Evolutionary conservation across 2,329 filamentous ascomycete genomes (phyloP), one percentile per base, ranked within the genome.

Genomic region (Phialophora chinensis): DNA sequence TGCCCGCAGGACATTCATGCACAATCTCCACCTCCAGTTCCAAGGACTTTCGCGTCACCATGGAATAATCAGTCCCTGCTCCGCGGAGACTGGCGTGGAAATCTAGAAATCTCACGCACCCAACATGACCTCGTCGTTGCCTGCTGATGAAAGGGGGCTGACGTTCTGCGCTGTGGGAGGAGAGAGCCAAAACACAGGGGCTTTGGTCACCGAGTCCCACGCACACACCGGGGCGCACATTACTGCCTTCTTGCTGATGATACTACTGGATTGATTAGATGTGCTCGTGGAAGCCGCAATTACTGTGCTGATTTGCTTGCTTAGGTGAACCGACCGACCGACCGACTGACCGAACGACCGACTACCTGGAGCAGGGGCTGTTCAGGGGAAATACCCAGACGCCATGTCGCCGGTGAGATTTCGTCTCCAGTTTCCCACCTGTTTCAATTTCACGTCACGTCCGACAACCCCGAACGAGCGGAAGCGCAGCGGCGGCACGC

Each of bases 381-480:
- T 27, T 53, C 49, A 25, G 23, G 49, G 49, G 49, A 53, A 53
- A 29, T 27, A 25, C 20, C 20, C 20, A 17, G 6, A 49, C 49
- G 49, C 49, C 20, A 14, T n/a, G 12, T 53, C 27, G 49, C 49
- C 49, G 49, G 49, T 53, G 49, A 53, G 49, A 53, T 53, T 53
- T 53, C 38, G 17, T 44, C 6, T n/a, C 49, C 20, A 12, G 49
- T 53, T 29, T 12, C 33, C 33, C 49, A 25, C 20, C 11, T 17
- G 20, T 11, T 20, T 29, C 23, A 53, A 27, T 12, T 29, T 25
- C 49, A 53, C 27, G 27, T 17, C 23, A 10, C n/a, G 47, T 17
- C 2, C 20, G 49, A 23, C 20, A 14, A 27, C 4, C 20, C 10
- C 20, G 17, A 20, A 25, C 4, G 27, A 25, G 4, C 49, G 49